These are phyloP conservation scores for Morella rubra DNA, from an alignment of 306 rosid genomes.

Conservation along the genomic window DNA sequence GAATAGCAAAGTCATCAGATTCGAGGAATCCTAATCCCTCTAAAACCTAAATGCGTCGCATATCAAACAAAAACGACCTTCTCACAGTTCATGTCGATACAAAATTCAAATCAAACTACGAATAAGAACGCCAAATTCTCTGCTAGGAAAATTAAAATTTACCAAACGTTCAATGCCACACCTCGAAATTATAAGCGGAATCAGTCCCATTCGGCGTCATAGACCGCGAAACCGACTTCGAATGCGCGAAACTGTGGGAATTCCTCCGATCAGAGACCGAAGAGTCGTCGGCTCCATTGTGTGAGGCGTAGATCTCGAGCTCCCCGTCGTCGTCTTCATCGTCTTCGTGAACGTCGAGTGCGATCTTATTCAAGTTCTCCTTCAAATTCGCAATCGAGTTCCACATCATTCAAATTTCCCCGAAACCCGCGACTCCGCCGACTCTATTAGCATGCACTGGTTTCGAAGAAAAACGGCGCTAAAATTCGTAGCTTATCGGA, in stretches of 20 bases:
- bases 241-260: slow-evolving; percentile 59
- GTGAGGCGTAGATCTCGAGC: slow-evolving; percentile 40
- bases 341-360: slow-evolving; percentile 73
- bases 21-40: background rate
- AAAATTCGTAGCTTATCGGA: background rate
- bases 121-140: background rate
- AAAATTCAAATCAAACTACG: background rate
- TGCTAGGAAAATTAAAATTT: background rate
- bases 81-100: background rate
- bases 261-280: slow-evolving; percentile 66
- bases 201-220: slow-evolving; percentile 56
- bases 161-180: slow-evolving; percentile 6
- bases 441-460: background rate
- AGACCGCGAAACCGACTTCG: slow-evolving; percentile 45
- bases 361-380: slow-evolving; percentile 83
- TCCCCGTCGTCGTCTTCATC: slow-evolving; percentile 59
- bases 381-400: slow-evolving; percentile 77
- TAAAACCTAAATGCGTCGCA: background rate
- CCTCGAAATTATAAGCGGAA: slow-evolving; percentile 55
- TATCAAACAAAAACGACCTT: background rate
- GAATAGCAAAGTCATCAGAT: background rate
- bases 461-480: background rate
- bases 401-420: slow-evolving; percentile 59
- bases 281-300: slow-evolving; percentile 33
- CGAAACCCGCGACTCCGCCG: slow-evolving; percentile 8